A percentile compares a stretch with the other conserved stretches of the same genome.
These are phyloP conservation scores for Hamamelis virginiana DNA, from an alignment of 164 flowering plant species.

Conservation along the genomic window DNA sequence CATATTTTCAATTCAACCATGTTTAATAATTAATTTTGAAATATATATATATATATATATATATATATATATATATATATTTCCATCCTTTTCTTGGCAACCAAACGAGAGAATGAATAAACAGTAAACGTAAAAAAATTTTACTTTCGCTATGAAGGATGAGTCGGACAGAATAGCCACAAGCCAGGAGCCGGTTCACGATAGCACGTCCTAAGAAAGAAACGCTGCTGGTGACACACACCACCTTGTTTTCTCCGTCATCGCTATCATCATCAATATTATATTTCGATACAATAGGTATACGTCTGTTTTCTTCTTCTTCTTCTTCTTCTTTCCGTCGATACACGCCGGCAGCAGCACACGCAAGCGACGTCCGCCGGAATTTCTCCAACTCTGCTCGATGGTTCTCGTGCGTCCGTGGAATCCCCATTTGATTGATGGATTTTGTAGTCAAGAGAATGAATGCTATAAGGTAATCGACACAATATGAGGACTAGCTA, in stretches of 20 bases:
- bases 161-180: slow-evolving; percentile 69
- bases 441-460: no score
- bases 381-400: slow-evolving; percentile 46
- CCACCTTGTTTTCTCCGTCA: slow-evolving; percentile 39
- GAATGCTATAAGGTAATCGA: no score
- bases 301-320: slow-evolving; percentile 5
- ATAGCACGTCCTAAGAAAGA: slow-evolving; percentile 72
- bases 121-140: background rate
- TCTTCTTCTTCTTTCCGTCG: slow-evolving; percentile 31
- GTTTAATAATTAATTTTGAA: background rate
- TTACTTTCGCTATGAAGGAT: slow-evolving; percentile 64
- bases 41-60: background rate
- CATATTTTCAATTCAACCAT: background rate
- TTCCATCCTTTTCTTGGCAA: background rate
- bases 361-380: slow-evolving; percentile 30
- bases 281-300: background rate
- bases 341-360: slow-evolving; percentile 26
- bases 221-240: slow-evolving; percentile 79
- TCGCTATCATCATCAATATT: background rate
- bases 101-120: background rate
- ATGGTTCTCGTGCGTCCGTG: slow-evolving; percentile 29
- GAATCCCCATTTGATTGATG: slow-evolving; percentile 42
- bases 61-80: no score
- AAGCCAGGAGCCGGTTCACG: slow-evolving; percentile 47
- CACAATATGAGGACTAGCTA: no score